Evolutionary conservation across 805 yeast genomes (phyloP).

Genomic region (Candida alai): DNA sequence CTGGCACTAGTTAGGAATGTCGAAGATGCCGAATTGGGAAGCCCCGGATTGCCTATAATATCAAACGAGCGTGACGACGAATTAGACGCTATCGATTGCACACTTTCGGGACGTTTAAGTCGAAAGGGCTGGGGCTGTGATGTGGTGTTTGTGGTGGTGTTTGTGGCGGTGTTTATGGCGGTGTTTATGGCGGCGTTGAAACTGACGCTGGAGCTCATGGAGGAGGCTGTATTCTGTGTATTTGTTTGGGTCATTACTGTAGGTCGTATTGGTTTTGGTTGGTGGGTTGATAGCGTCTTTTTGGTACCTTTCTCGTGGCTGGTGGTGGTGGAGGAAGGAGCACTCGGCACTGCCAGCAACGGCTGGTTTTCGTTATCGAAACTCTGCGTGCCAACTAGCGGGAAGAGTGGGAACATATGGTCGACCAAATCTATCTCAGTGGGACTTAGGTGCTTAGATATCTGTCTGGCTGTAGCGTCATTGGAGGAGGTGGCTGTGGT

Average conservation of each 20-base stretch:
- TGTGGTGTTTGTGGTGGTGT: slow-evolving; percentile 7
- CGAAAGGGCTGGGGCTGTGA: slow-evolving; percentile 22
- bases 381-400: slow-evolving; percentile 36
- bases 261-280: slow-evolving; percentile 21
- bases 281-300: slow-evolving; percentile 12
- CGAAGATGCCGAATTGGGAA: slow-evolving; percentile 1
- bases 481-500: slow-evolving; percentile 1
- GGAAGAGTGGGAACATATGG: slow-evolving; percentile 40
- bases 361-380: slow-evolving; percentile 36
- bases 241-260: slow-evolving; percentile 5
- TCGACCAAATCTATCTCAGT: slow-evolving; percentile 26
- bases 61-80: slow-evolving; percentile 23
- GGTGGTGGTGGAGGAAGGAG: too few species aligned
- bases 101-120: slow-evolving; percentile 38
- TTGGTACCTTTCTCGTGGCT: background rate
- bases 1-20: slow-evolving; percentile 11
- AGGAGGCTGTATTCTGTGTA: background rate
- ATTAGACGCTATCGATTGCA: slow-evolving; percentile 35
- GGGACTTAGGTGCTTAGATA: slow-evolving; percentile 7
- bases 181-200: too few species aligned
- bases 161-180: slow-evolving; percentile 2
- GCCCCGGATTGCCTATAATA: slow-evolving; percentile 4
- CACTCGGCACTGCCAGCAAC: slow-evolving; percentile 24
- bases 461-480: slow-evolving; percentile 1
- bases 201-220: slow-evolving; percentile 5